phyloP scores from a whole-genome alignment of 2,329 filamentous ascomycete genomes.

The Didymella lethalis region DNA sequence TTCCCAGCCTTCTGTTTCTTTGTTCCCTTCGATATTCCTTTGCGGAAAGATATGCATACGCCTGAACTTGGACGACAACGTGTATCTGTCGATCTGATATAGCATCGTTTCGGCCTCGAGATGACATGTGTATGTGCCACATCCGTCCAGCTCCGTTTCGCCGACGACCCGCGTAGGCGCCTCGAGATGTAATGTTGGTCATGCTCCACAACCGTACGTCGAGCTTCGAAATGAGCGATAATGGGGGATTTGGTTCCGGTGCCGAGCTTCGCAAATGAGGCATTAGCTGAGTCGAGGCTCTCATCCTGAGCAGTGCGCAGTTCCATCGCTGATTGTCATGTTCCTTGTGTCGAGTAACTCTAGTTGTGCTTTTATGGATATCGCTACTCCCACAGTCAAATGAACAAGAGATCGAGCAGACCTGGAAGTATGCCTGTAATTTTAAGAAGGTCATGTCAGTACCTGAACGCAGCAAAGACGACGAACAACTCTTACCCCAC shows the following conservation, averaged over 20 bases:
- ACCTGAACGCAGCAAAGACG: slow-evolving; percentile 29
- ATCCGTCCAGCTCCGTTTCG: not conserved
- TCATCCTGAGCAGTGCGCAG: not conserved
- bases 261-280: not conserved
- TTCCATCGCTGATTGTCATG: slow-evolving; percentile 28
- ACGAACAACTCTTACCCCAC: slow-evolving; percentile 40
- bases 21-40: not conserved
- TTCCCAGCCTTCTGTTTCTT: slow-evolving; percentile 2
- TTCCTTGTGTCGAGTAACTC: slow-evolving; percentile 27
- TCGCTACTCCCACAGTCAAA: slow-evolving; percentile 8
- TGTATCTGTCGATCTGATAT: not conserved
- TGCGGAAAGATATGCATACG: not conserved
- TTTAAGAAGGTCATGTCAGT: slow-evolving; percentile 30
- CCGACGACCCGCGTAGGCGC: not conserved
- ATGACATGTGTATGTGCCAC: not conserved
- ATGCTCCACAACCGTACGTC: not conserved
- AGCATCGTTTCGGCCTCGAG: not conserved
- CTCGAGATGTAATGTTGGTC: not conserved
- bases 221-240: not conserved
- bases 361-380: slow-evolving; percentile 26
- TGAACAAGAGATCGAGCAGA: slow-evolving; percentile 1
- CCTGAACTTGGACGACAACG: not conserved
- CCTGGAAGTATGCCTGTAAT: slow-evolving; percentile 17
- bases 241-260: not conserved
- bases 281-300: not conserved